Evolutionary conservation across 148 eudicot species (phyloP), one percentile per base, ranked within the genome.

Genomic region (Vaccinium corymbosum): DNA sequence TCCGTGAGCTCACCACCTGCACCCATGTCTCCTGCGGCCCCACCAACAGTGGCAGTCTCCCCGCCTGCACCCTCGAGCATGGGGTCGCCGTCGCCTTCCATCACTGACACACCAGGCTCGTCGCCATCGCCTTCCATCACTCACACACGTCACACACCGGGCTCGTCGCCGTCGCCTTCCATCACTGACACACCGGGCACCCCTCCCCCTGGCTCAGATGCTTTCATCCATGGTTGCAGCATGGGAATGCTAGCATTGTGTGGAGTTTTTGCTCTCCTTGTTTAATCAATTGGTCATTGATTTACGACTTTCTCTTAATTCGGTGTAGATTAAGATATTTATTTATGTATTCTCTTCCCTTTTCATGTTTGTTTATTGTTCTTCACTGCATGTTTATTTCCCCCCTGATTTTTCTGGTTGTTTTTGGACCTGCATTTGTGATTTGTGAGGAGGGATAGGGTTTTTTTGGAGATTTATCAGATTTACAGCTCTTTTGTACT

Each of bases 301-400:
- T 16, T 29, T 27, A 16, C 15, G n/a, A 16, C 20, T n/a, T 77
- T 50, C 49, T 35, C 29, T 62, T 9, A 55, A 13, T 70, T 80
- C 3, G 83, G 49, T 85, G 86, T 80, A 85, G 83, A 80, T 80
- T 84, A 62, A 72, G 70, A 74, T 42, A 76, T 73, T 71, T 80
- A 80, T 62, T 80, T 73, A 73, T 79, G 83, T 42, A 19, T 79
- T 84, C 48, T 83, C 64, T 84, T 76, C 42, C 42, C 42, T 38
- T 38, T 38, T 38, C 6, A 38, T 38, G 42, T 38, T 38, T 61
- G 38, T 6, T 79, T 76, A 49, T 10, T 5, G 14, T 70, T 29
- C 27, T 17, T 12, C 17, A 6, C 1, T 73, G 15, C 76, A 72
- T 73, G 15, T 17, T 73, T 73, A 17, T 6, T 51, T 25, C 1